Base-by-base conservation (phyloP, 2,329 filamentous ascomycete species). In the Nannizziopsis arthrosporioides region DNA sequence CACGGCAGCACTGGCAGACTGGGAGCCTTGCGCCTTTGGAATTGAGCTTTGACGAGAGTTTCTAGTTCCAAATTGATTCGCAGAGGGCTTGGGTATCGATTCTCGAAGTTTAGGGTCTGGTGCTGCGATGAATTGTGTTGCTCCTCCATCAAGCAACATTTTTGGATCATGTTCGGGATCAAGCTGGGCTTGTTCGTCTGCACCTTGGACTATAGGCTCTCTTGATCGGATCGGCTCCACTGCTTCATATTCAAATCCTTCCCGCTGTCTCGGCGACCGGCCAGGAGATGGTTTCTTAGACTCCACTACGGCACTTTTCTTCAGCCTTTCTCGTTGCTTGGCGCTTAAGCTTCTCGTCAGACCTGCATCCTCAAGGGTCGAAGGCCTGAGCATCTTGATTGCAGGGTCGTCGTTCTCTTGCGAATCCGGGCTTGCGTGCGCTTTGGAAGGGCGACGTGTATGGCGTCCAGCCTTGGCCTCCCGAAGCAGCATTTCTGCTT, bases 401-500 rank as follows among this genome's bases (percentile, higher is more conserved):
- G 22, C 37, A 17, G 18, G 7, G 6, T 42, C 36, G 11, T 11
- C 32, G 14, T 35, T 31, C 18, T 39, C 42, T 12, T 32, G 19
- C 10, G 10, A 11, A 17, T 30, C 46, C 14, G 36, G 14, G 15
- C 15, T 35, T 31, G 42, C 39, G 11, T 31, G 41, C 30, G 47
- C 48, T 9, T 47, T 51, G 31, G 49, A 47, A 9, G 49, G 22
- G 4, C 39, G 49, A 10, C 51, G 49, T 32, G 38, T 53, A 22
- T 47, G 44, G 42, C 41, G 43, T 36, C 42, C 38, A 40, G 30
- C 22, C 7, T 55, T 54, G 18, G 63, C 59, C 59, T 90, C 81
- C 56, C 81, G 77, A 14, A 82, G 77, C 38, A 78, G 76, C 56
- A 80, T 74, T 63, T 95, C 90, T 5, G 87, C 87, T 58, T 90